Evolutionary conservation across 73 alveolate species (phyloP), one percentile per base, ranked within the genome.

Genomic region (Paramecium caudatum): DNA sequence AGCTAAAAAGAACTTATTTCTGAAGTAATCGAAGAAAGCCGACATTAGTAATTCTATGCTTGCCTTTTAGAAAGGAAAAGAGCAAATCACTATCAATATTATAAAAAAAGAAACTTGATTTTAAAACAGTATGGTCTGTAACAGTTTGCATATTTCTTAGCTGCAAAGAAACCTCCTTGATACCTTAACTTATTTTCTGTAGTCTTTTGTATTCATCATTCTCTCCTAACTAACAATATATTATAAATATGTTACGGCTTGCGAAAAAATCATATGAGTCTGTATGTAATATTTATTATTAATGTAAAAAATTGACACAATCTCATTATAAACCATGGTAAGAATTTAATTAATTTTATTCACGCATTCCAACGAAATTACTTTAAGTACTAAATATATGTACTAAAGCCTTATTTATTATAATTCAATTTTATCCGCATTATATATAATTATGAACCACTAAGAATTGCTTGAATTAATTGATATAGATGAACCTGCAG

Each of bases 31-130:
- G 30, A 55, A 55, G 80, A 55, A 55, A 55, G 80, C 80, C 30
- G 80, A 55, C 0, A 55, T 55, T 10, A 55, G 80, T 6, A 55
- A 55, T 55, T 55, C 80, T 27, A 55, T 55, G 46, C 80, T 55
- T 19, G 80, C 80, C 80, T 55, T 10, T 55, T 55, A 55, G 80
- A 55, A 55, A 55, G 80, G 80, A 23, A 27, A 55, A 21, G 80
- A 55, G 37, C 80, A 55, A 55, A 55, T 55, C 80, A 55, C 80
- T 55, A 10, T 27, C 2, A 27, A 55, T 55, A 55, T 10, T 16
- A 27, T 19, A 55, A 9, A 55, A 55, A 23, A 10, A 9, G 9
- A 55, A 55, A 55, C 80, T 55, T 55, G 80, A 55, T 55, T 55
- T 55, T 23, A 55, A 55, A 43, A 55, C 30, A 43, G 23, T 55